phyloP scores from a whole-genome alignment of 2,329 filamentous ascomycete species.

The Dactylellina parvicollis region DNA sequence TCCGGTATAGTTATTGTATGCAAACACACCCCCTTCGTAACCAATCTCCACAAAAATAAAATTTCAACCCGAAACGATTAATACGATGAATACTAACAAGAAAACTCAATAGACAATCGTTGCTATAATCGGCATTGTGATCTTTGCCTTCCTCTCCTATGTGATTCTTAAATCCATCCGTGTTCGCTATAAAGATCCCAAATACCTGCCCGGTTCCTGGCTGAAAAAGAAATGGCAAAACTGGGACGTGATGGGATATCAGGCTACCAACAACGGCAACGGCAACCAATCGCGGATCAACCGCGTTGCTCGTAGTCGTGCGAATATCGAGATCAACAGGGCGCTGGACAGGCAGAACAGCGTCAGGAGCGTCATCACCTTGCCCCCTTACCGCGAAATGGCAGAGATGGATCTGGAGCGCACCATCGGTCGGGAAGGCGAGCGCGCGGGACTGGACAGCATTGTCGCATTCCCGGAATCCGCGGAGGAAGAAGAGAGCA shows the following conservation, averaged over 20 bases:
- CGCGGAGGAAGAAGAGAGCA: conserved; percentile 77
- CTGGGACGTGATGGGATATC: conserved; percentile 48
- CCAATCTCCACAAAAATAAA: background rate
- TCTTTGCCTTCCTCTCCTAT: conserved; percentile 36
- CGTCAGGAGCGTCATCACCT: conserved; percentile 90
- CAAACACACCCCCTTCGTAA: background rate
- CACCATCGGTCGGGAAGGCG: conserved; percentile 86
- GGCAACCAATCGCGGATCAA: conserved; percentile 45
- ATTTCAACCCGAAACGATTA: background rate
- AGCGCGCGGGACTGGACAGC: conserved; percentile 88
- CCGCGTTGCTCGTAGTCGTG: conserved; percentile 42
- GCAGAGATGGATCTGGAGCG: conserved; percentile 77
- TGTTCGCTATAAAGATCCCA: conserved; percentile 51
- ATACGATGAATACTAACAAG: background rate
- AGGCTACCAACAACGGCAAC: conserved; percentile 15
- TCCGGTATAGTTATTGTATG: conserved; percentile 48
- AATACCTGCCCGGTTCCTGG: conserved; percentile 49
- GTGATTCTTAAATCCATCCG: conserved; percentile 47
- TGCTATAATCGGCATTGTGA: conserved; percentile 41
- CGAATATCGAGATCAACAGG: conserved; percentile 48
- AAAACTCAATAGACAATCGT: conserved; percentile 31
- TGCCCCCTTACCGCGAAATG: conserved; percentile 79
- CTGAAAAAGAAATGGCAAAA: conserved; percentile 54
- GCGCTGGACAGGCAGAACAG: conserved; percentile 80
- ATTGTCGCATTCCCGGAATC: conserved; percentile 87